Evolutionary conservation across 225 moss, liverwort and hornwort genomes (phyloP).

Genomic region (Takakia lepidozioides): DNA sequence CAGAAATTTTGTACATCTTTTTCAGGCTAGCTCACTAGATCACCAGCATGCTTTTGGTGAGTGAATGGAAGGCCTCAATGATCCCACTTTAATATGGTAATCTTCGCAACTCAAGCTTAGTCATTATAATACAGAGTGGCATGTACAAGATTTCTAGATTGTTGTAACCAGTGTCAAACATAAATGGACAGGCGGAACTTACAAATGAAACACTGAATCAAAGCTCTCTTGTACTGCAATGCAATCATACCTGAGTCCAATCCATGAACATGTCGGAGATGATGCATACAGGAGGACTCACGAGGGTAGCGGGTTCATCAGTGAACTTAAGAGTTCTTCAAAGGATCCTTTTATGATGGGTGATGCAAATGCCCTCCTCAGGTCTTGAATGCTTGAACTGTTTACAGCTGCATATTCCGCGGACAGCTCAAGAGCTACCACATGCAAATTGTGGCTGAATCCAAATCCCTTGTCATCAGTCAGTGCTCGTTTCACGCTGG

Average conservation of each 20-base stretch:
- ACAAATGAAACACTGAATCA: background rate
- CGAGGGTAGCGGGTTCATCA: background rate
- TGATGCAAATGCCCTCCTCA: slow-evolving; percentile 2
- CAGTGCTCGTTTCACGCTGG: slow-evolving; percentile 5
- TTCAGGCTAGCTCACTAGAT: too few relatives aligned
- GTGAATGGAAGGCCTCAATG: too few relatives aligned
- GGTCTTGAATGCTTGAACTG: background rate
- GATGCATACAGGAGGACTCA: slow-evolving; percentile 32
- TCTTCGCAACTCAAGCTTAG: background rate
- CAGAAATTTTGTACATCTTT: too few relatives aligned
- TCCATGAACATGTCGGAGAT: slow-evolving; percentile 49
- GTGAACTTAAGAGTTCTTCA: background rate
- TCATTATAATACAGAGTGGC: background rate
- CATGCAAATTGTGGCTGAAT: slow-evolving; percentile 25
- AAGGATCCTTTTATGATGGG: too few relatives aligned
- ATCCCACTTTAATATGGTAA: too few relatives aligned
- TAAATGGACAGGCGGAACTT: background rate
- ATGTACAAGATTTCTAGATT: background rate
- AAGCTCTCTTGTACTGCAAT: background rate
- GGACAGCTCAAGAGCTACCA: slow-evolving; percentile 16
- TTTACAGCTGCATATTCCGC: background rate
- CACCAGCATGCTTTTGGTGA: too few relatives aligned
- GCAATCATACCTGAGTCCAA: slow-evolving; percentile 39
- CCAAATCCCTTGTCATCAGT: slow-evolving; percentile 17
- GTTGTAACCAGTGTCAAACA: background rate